Percentiles rank a stretch among this genome's conserved stretches.
Evolutionary conservation across 768 basidiomycete species (phyloP).

Genomic region (Neoboletus brunneissimus): DNA sequence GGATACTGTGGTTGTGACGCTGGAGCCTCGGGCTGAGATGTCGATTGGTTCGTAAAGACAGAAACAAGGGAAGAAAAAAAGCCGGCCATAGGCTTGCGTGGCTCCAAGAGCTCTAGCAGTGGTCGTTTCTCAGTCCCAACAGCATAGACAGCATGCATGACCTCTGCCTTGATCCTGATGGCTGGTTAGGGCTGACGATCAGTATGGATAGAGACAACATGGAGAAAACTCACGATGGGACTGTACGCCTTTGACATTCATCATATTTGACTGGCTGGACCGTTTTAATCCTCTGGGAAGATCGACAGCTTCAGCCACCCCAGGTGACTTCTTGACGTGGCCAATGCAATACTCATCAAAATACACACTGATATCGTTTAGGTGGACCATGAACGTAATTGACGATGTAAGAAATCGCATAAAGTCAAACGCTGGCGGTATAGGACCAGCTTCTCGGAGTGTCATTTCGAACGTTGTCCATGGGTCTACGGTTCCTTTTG

Average conservation of each 20-base stretch:
- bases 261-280: slow-evolving; percentile 55
- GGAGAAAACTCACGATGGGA: slow-evolving; percentile 50
- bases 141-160: slow-evolving; percentile 14
- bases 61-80: slow-evolving; percentile 46
- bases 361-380: slow-evolving; percentile 75
- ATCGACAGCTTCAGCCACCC: slow-evolving; percentile 46
- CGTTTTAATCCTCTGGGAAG: slow-evolving; percentile 42
- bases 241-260: slow-evolving; percentile 67
- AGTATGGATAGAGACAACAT: not conserved
- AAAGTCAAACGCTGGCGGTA: slow-evolving; percentile 84
- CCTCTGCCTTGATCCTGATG: slow-evolving; percentile 9
- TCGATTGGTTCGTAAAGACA: slow-evolving; percentile 20
- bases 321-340: slow-evolving; percentile 60
- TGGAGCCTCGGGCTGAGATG: slow-evolving; percentile 11
- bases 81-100: slow-evolving; percentile 34
- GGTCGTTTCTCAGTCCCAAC: slow-evolving; percentile 40
- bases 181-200: slow-evolving; percentile 38
- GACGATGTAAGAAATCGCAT: slow-evolving; percentile 87
- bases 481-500: slow-evolving; percentile 33
- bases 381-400: slow-evolving; percentile 86
- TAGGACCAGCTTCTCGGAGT: slow-evolving; percentile 73
- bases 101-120: slow-evolving; percentile 30
- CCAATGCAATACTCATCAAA: slow-evolving; percentile 77
- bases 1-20: slow-evolving; percentile 9
- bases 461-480: slow-evolving; percentile 94